These are phyloP conservation scores for Wickerhamomyces hampshirensis DNA, from an alignment of 805 yeast species.

Conservation along the genomic window DNA sequence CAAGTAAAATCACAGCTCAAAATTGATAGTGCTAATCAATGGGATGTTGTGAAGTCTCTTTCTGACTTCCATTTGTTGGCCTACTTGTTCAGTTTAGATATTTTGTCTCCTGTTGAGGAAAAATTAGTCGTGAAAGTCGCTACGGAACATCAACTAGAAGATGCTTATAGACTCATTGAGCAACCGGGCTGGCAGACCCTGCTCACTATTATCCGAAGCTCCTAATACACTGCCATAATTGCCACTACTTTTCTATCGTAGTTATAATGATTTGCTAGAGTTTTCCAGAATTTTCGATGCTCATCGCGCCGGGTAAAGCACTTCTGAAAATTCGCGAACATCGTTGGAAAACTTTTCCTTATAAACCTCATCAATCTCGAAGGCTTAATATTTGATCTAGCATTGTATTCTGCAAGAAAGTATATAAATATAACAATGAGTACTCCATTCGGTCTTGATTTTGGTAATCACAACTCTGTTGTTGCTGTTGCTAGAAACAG, in stretches of 20 bases:
- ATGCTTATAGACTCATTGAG: conserved; percentile 49
- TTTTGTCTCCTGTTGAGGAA: conserved; percentile 55
- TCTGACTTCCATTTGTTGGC: conserved; percentile 77
- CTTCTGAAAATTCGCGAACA: not conserved
- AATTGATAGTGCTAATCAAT: conserved; percentile 22
- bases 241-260: not conserved
- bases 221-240: conserved; percentile 3
- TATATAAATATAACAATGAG: no score
- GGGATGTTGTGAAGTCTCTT: conserved; percentile 31
- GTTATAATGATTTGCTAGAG: not conserved
- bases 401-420: no score
- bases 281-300: conserved; percentile 7
- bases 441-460: conserved; percentile 95
- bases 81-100: conserved; percentile 51
- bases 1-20: conserved; percentile 49
- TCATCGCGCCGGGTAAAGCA: not conserved
- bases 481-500: conserved; percentile 96
- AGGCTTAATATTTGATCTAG: not conserved
- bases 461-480: conserved; percentile 92
- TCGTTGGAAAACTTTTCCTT: not conserved
- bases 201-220: conserved; percentile 43
- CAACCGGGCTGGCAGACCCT: conserved; percentile 81
- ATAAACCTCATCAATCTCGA: not conserved
- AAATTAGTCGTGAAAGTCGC: conserved; percentile 45
- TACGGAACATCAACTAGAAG: conserved; percentile 34